Base-by-base conservation (phyloP, 2,329 filamentous ascomycete genomes). In the Lasiodiplodia hormozganensis region DNA sequence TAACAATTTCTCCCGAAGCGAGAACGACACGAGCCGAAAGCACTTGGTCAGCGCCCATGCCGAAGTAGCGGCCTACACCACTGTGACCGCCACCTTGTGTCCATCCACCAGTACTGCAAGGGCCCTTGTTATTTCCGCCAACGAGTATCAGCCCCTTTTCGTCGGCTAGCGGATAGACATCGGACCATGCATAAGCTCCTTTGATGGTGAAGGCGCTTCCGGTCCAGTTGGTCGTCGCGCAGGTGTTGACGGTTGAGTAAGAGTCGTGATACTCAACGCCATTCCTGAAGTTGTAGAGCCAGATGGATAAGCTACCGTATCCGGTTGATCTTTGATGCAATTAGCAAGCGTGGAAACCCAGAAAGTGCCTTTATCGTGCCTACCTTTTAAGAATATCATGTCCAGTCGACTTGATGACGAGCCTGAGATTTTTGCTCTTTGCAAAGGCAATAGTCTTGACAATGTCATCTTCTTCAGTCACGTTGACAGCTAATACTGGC, bases 401-500 rank as follows among this genome's bases (percentile, higher is more conserved):
- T 3, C 64, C 51, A 8, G 64, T 67, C 0, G 28, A 53, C 18
- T 53, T 56, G 43, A 68, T 47, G 18, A 68, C 54, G 0, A 62
- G 52, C 6, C 65, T 25, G 2, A 68, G 8, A n/a, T 68, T 62
- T 23, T 62, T 60, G 34, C 38, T 25, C 5, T 36, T 47, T 3
- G 65, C 65, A 21, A 68, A 68, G 4, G 8, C 1, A 21, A 68
- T 68, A 0, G 65, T 70, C 43, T 71, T 70, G n/a, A 69, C 54
- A 4, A 73, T 62, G 43, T 76, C 73, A 18, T 69, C 62, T 10
- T 65, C 36, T 1, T 5, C 16, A 5, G 66, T 57, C 2, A 69
- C 81, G 65, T 81, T 77, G n/a, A 83, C 77, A 0, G 78, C 71
- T 62, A 81, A 81, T 38, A 73, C 67, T 0, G 56, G 56, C 56